These are phyloP conservation scores for Setaria italica DNA, from an alignment of 202 grass and related monocot species.

Conservation along the genomic window DNA sequence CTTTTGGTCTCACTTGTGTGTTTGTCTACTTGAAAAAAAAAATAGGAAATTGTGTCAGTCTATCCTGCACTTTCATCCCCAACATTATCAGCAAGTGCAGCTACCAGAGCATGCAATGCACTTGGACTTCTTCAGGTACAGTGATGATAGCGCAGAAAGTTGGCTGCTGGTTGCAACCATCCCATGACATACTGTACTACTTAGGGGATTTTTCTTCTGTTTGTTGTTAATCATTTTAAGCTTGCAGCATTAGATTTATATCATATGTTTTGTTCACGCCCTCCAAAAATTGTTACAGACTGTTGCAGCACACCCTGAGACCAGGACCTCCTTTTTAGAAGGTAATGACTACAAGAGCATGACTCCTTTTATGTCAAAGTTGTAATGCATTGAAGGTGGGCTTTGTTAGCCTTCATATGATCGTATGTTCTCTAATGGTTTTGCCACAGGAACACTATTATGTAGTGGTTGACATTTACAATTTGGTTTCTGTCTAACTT, in stretches of 20 bases:
- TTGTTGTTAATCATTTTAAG: not conserved
- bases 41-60: slow-evolving; percentile 71
- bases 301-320: slow-evolving; percentile 76
- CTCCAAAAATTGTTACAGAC: slow-evolving; percentile 49
- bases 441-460: not conserved
- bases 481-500: slow-evolving; percentile 1
- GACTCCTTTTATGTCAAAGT: not conserved
- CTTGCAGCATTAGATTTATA: not conserved
- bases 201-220: not conserved
- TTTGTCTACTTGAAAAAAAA: slow-evolving; percentile 32
- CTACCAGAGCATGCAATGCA: slow-evolving; percentile 66
- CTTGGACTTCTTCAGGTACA: slow-evolving; percentile 60
- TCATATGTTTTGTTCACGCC: slow-evolving; percentile 2
- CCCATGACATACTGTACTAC: not conserved
- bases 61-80: slow-evolving; percentile 68
- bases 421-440: not conserved
- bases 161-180: not conserved
- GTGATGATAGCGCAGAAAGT: not conserved
- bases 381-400: slow-evolving; percentile 11
- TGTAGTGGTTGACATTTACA: slow-evolving; percentile 15
- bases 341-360: slow-evolving; percentile 63
- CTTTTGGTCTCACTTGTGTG: slow-evolving; percentile 23
- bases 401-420: slow-evolving; percentile 7
- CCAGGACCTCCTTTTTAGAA: slow-evolving; percentile 69
- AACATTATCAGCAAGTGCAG: slow-evolving; percentile 46